Evolutionary conservation across 495 filamentous ascomycete species (phyloP).

Genomic region (Rostrohypoxylon terebratum): DNA sequence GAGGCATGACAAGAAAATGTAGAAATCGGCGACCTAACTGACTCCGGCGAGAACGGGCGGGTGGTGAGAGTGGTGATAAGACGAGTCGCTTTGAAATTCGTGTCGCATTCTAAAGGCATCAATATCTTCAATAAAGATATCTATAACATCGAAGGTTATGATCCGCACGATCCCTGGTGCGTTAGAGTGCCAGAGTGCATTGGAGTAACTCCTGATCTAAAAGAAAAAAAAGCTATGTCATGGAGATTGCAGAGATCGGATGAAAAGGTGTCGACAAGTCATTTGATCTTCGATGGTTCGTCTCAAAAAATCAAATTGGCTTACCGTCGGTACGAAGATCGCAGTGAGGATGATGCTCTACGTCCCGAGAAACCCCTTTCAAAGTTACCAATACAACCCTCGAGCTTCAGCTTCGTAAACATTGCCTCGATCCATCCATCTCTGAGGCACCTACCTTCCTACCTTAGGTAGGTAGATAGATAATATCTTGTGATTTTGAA

Average conservation of each 20-base stretch:
- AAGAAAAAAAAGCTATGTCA: too few relatives aligned
- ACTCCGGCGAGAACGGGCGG: not conserved
- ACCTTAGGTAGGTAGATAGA: too few relatives aligned
- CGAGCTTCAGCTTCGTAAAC: not conserved
- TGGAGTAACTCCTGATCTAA: constrained; percentile 2
- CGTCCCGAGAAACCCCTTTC: too few relatives aligned
- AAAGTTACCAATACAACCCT: not conserved
- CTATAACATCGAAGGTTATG: constrained; percentile 32
- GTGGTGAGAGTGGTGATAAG: not conserved
- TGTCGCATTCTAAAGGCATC: not conserved
- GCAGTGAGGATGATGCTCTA: not conserved
- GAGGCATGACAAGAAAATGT: not conserved
- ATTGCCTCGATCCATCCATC: not conserved
- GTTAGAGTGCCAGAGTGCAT: too few relatives aligned
- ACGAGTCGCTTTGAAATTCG: not conserved
- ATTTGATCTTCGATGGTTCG: constrained; percentile 16
- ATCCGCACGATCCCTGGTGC: not conserved
- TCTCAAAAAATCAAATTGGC: constrained; percentile 17
- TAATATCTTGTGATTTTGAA: not conserved
- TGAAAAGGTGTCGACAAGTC: constrained; percentile 26
- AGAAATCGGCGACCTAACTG: constrained; percentile 8
- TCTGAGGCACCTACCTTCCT: not conserved
- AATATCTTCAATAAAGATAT: not conserved
- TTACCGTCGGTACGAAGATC: constrained; percentile 28
- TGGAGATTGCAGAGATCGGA: constrained; percentile 31